Conservation (phyloP, 1,284 basidiomycete genomes). For the Rhodotorula sp. region DNA sequence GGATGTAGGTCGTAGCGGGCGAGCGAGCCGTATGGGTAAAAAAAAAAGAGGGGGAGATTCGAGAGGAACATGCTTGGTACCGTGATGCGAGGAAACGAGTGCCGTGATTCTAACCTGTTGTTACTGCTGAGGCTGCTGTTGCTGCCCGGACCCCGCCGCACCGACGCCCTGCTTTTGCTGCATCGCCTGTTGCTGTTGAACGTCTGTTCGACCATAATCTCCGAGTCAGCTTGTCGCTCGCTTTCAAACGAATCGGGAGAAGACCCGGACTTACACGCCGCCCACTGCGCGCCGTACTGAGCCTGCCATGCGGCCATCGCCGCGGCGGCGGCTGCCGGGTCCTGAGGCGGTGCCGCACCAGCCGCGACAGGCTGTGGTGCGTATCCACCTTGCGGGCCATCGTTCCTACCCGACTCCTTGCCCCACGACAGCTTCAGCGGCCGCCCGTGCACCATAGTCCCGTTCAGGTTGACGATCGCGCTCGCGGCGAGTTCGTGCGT, state of each 20-base stretch:
- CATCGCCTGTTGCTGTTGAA: constrained; percentile 30
- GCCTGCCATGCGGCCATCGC: constrained; percentile 38
- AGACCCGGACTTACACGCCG: constrained; percentile 17
- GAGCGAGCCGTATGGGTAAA: no score
- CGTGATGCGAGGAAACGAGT: no score
- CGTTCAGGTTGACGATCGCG: constrained; percentile 92
- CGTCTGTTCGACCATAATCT: constrained; percentile 6
- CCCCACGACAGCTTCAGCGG: constrained; percentile 98
- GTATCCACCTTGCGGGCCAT: not conserved
- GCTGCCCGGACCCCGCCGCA: not conserved
- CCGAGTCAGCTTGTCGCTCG: not conserved
- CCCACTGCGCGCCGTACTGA: constrained; percentile 40
- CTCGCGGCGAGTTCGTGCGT: constrained; percentile 95
- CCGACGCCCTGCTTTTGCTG: not conserved
- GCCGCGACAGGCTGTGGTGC: constrained; percentile 5
- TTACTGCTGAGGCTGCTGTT: no score
- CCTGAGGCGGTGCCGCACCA: constrained; percentile 9
- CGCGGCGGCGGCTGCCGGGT: constrained; percentile 25
- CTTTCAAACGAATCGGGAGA: no score
- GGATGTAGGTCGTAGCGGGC: no score
- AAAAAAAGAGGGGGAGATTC: no score
- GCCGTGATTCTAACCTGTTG: no score
- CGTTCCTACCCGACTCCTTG: constrained; percentile 61
- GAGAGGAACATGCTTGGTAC: no score
- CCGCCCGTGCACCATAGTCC: constrained; percentile 89